These are phyloP conservation scores for Neofusicoccum kwambonambiense DNA, from an alignment of 2,329 filamentous ascomycete genomes.

Conservation along the genomic window DNA sequence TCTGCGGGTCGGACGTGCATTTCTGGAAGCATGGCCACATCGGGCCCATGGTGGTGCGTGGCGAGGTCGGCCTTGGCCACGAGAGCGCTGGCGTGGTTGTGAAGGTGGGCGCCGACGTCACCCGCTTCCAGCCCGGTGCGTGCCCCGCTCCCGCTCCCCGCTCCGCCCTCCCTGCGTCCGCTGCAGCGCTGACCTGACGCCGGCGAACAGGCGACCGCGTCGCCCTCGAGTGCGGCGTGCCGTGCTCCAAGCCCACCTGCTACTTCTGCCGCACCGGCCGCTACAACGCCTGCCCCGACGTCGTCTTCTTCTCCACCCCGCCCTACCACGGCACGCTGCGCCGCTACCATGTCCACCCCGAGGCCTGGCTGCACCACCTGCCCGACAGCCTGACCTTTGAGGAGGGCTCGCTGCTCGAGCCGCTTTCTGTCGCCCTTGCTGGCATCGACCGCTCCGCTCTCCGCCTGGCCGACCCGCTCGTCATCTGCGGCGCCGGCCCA, in stretches of 20 bases:
- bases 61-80: slow-evolving; percentile 73
- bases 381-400: slow-evolving; percentile 53
- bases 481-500: slow-evolving; percentile 61
- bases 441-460: slow-evolving; percentile 55
- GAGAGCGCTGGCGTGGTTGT: slow-evolving; percentile 78
- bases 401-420: slow-evolving; percentile 59
- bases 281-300: slow-evolving; percentile 61
- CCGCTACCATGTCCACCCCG: slow-evolving; percentile 72
- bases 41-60: slow-evolving; percentile 48
- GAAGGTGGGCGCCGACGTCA: slow-evolving; percentile 68
- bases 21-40: slow-evolving; percentile 81
- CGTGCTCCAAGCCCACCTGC: slow-evolving; percentile 68
- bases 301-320: slow-evolving; percentile 70
- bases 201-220: slow-evolving; percentile 73
- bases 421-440: slow-evolving; percentile 60
- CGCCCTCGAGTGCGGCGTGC: slow-evolving; percentile 90
- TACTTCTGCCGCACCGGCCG: slow-evolving; percentile 54
- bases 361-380: slow-evolving; percentile 87
- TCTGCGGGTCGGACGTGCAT: slow-evolving; percentile 72
- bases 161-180: background rate
- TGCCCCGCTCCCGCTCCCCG: background rate
- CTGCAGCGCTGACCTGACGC: slow-evolving; percentile 12
- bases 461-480: slow-evolving; percentile 47
- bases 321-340: slow-evolving; percentile 63
- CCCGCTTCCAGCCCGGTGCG: slow-evolving; percentile 60